Base-by-base conservation (phyloP, 441 rosid genomes). In the Pelargonium cotyledonis region DNA sequence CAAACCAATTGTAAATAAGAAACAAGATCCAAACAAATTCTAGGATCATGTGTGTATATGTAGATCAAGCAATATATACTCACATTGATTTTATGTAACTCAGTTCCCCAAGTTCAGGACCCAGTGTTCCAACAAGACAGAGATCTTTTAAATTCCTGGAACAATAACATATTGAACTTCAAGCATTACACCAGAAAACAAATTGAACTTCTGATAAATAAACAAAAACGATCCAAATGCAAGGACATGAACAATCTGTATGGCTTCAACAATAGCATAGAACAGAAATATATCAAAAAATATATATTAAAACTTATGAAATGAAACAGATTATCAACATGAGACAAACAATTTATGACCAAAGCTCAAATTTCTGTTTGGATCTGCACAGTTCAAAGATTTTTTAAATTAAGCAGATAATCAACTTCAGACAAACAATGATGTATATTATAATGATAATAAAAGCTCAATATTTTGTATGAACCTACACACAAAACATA, bases 131-230 rank as follows among this genome's bases (percentile, higher is more conserved):
- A 70, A 73, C 72, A 0, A 94, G 90, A 67, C 84, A 80, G 29
- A 89, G 93, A 82, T 88, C 93, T 79, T 69, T 75, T 84, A 94
- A 82, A 68, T 83, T 77, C 83, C 96, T 86, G 74, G 76, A 76
- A 73, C 61, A 62, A 66, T 57, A 21, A 1, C 8, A 68, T 8
- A 58, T 71, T 74, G 19, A 68, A 67, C 41, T 65, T 65, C 64
- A 72, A 62, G 63, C 1, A 16, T 47, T 18, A 65, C 49, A 55
- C 15, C 29, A 61, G 31, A 29, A 68, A 65, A 15, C 46, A 63
- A 15, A 69, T 40, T 10, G 3, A 57, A 57, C 29, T 5, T 38
- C 15, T 55, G 44, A 71, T 66, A 23, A 10, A n/a, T 60, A 38
- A 38, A 38, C 6, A 35, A 35, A 35, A 35, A 35, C 1, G 8